Base-by-base conservation (phyloP, 768 basidiomycete genomes). In the Mycena metata region DNA sequence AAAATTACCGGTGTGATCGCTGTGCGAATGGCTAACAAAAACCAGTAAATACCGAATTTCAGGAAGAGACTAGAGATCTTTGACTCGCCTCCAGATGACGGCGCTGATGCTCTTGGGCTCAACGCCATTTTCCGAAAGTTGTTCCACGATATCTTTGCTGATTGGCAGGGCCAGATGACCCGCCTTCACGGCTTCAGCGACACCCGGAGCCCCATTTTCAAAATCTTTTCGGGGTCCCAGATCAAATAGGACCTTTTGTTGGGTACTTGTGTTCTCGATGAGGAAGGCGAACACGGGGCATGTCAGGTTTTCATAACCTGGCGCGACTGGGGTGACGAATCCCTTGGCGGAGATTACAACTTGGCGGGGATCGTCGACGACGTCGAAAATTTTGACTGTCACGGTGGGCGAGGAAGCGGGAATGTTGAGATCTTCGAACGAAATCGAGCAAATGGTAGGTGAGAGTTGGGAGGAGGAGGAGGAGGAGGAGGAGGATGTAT, bases 11-110 rank as follows among this genome's bases (percentile, higher is more conserved):
- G 54, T 69, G 45, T 74, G 75, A 60, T 74, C 73, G 21, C 69
- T 57, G 47, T 75, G 69, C 12, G 60, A 41, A 43, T 76, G 73
- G 45, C 74, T 71, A 35, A 4, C 10, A 55, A 36, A 10, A 2
- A 49, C 51, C 9, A 50, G 51, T 33, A 56, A 7, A 50, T 30
- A 30, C 30, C 30, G 6, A 3, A 6, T 30, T 30, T 30, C 30
- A 30, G 30, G 30, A 30, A 30, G 6, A n/a, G n/a, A n/a, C n/a
- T 30, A 3, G 30, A 30, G 30, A 30, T 30, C 30, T 30, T n/a
- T 30, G 12, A 43, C 61, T 16, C 26, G 66, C 74, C 74, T 75
- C 74, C 74, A 75, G 17, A 75, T 64, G 2, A 72, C 72, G 7
- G 66, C 64, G 41, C 60, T 47, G 21, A 75, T 70, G 15, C 59